These are phyloP conservation scores for Xerocomus amazonicus DNA, from an alignment of 1,284 basidiomycete genomes.

Conservation along the genomic window DNA sequence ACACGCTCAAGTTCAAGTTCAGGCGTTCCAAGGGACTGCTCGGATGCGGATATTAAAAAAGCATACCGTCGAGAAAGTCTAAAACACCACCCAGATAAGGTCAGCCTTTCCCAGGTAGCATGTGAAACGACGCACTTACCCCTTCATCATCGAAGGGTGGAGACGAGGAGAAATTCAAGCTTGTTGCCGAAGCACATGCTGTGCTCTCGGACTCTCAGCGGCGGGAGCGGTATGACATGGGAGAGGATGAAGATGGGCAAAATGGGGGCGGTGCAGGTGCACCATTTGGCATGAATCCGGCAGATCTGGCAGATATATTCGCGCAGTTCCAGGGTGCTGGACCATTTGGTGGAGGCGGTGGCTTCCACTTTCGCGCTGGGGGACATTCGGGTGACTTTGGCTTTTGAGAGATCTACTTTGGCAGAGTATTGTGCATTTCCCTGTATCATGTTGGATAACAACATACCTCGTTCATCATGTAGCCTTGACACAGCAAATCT, in stretches of 20 bases:
- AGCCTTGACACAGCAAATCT: too few species aligned
- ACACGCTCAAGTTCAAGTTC: slow-evolving; percentile 34
- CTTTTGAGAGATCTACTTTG: slow-evolving; percentile 12
- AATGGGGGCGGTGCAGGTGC: slow-evolving; percentile 38
- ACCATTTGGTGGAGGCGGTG: slow-evolving; percentile 20
- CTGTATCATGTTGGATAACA: slow-evolving; percentile 3
- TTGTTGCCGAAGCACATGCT: slow-evolving; percentile 72
- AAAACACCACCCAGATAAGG: slow-evolving; percentile 84
- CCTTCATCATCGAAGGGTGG: slow-evolving; percentile 45
- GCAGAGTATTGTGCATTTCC: neutral
- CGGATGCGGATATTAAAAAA: slow-evolving; percentile 74
- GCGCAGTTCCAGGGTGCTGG: slow-evolving; percentile 54
- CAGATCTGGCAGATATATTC: slow-evolving; percentile 62
- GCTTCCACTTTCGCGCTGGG: slow-evolving; percentile 27
- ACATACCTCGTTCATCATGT: slow-evolving; percentile 12
- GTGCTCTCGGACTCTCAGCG: slow-evolving; percentile 71
- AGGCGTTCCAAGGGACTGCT: slow-evolving; percentile 57
- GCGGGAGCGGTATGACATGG: slow-evolving; percentile 70
- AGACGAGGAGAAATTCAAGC: slow-evolving; percentile 85
- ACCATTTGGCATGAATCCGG: slow-evolving; percentile 35
- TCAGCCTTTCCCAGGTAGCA: slow-evolving; percentile 16
- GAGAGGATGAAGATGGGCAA: slow-evolving; percentile 71
- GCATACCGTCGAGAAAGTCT: slow-evolving; percentile 73
- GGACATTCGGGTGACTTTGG: slow-evolving; percentile 19
- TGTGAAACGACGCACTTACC: slow-evolving; percentile 6